phyloP scores from a whole-genome alignment of 2,329 filamentous ascomycete genomes.

The Ceratocystis eucalypticola region DNA sequence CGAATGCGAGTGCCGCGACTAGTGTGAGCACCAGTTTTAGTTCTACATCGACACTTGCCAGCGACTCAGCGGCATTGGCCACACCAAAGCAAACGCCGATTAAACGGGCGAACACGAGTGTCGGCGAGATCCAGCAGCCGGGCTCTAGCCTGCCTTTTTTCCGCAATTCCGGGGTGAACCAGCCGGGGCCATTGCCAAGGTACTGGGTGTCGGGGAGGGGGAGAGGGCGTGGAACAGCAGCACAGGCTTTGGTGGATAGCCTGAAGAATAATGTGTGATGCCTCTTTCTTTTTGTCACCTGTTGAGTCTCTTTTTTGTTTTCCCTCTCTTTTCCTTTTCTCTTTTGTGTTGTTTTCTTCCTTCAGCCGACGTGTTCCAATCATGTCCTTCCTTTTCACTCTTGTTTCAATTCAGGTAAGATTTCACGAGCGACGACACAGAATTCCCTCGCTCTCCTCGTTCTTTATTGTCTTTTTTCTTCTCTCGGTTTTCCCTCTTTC shows the following conservation, averaged over 20 bases:
- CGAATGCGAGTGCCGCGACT: not conserved
- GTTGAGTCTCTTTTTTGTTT: not conserved
- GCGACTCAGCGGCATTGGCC: not conserved
- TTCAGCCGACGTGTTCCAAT: not conserved
- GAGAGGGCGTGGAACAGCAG: constrained; percentile 10
- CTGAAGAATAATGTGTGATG: not conserved
- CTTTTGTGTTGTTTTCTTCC: not conserved
- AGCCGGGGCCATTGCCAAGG: constrained; percentile 59
- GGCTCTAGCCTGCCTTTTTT: constrained; percentile 25
- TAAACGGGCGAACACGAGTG: constrained; percentile 19
- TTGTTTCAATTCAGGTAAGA: not conserved
- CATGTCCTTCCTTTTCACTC: not conserved
- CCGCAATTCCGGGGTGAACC: constrained; percentile 62
- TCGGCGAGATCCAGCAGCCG: not conserved
- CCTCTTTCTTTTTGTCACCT: not conserved
- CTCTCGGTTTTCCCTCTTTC: not conserved
- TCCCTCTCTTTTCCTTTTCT: not conserved
- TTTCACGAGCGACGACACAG: not conserved
- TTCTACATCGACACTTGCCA: constrained; percentile 6
- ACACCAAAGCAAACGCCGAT: constrained; percentile 12
- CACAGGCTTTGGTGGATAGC: constrained; percentile 12
- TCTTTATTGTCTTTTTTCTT: constrained; percentile 1
- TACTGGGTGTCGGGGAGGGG: constrained; percentile 30
- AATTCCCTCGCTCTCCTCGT: not conserved
- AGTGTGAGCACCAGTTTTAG: constrained; percentile 7